Percentiles rank a stretch among this genome's conserved stretches.
These are phyloP conservation scores for Magnolia kwangsiensis DNA, from an alignment of 164 flowering plant genomes.

Conservation along the genomic window DNA sequence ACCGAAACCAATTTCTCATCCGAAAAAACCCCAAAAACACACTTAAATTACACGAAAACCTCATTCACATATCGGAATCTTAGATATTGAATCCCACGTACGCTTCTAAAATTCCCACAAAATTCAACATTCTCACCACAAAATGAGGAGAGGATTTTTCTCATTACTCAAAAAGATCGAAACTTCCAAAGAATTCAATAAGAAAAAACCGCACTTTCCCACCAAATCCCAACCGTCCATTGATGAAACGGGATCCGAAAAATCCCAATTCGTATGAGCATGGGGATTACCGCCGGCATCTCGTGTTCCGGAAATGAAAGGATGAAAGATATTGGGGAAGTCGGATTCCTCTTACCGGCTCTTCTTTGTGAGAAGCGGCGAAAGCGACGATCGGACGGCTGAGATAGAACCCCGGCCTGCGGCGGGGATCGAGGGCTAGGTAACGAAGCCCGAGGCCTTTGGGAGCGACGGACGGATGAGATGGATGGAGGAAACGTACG, in stretches of 20 bases:
- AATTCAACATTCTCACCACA: background rate
- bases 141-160: background rate
- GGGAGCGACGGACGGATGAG: background rate
- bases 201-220: background rate
- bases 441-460: slow-evolving; percentile 2
- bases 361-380: slow-evolving; percentile 4
- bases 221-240: background rate
- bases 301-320: background rate
- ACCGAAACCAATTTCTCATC: no score
- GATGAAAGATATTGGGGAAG: background rate
- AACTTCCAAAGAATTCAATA: background rate
- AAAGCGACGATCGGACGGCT: background rate
- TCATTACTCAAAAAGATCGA: background rate
- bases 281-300: background rate
- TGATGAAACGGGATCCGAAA: background rate
- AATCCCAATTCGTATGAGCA: background rate
- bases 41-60: no score
- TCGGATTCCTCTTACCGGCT: background rate
- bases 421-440: background rate
- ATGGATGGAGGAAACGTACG: background rate
- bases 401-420: background rate
- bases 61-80: no score
- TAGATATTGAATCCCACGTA: no score
- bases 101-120: no score
- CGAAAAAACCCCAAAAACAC: no score